These are phyloP conservation scores for Lunasporangiospora selenospora DNA, from an alignment of 192 early-diverging fungal genomes.

Conservation along the genomic window DNA sequence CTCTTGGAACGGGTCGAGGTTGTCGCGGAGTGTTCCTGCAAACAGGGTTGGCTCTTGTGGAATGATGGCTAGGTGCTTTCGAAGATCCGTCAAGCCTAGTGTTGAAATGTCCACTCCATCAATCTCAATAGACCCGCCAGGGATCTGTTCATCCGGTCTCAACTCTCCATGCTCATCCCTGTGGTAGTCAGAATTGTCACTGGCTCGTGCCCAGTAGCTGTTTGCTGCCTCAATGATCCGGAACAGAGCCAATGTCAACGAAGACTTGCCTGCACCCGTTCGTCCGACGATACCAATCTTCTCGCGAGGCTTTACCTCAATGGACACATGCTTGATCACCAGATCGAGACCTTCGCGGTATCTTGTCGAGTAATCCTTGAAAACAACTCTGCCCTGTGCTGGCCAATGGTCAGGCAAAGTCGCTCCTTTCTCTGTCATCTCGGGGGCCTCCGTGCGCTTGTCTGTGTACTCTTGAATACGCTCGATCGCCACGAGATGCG, in stretches of 20 bases:
- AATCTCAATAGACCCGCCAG: constrained; percentile 70
- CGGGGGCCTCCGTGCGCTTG: constrained; percentile 78
- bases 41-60: constrained; percentile 80
- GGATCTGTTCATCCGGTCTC: constrained; percentile 63
- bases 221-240: constrained; percentile 55
- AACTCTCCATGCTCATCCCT: not conserved
- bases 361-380: constrained; percentile 72
- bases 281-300: constrained; percentile 94
- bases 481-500: constrained; percentile 84
- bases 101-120: constrained; percentile 79
- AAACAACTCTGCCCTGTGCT: constrained; percentile 66
- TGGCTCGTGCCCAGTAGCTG: constrained; percentile 37
- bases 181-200: constrained; percentile 35
- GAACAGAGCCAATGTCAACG: constrained; percentile 59
- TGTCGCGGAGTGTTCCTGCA: constrained; percentile 64
- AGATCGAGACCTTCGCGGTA: constrained; percentile 84
- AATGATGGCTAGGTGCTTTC: constrained; percentile 73
- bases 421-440: constrained; percentile 41
- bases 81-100: constrained; percentile 74
- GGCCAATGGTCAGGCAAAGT: constrained; percentile 69
- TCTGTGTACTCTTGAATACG: constrained; percentile 81
- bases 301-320: constrained; percentile 65
- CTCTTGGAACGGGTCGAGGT: constrained; percentile 79
- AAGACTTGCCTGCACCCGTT: constrained; percentile 61
- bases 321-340: constrained; percentile 72